Evolutionary conservation across 345 rosid species (phyloP).

Genomic region (Microthlaspi erraticum): DNA sequence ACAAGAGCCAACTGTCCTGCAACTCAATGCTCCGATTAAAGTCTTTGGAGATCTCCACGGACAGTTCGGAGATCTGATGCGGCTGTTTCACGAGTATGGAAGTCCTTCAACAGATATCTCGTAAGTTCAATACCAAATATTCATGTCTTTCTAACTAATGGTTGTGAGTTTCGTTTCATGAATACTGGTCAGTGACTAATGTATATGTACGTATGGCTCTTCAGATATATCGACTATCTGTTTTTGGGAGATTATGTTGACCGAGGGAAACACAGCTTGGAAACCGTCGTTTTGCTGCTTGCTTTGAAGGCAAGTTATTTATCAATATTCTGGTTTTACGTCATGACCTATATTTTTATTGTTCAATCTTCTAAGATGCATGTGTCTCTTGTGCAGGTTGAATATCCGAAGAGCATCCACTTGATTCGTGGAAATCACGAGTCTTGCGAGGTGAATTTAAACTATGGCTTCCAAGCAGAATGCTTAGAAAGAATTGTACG

Average conservation of each 20-base stretch:
- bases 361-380: constrained; percentile 5
- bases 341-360: background rate
- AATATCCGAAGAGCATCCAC: constrained; percentile 81
- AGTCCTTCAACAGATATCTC: constrained; percentile 81
- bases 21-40: constrained; percentile 76
- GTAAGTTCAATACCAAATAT: constrained; percentile 49
- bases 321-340: background rate
- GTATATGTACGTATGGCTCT: background rate
- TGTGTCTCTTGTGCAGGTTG: constrained; percentile 58
- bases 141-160: background rate
- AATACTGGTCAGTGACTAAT: constrained; percentile 10
- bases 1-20: constrained; percentile 83
- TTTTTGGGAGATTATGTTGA: constrained; percentile 97
- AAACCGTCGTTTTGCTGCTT: constrained; percentile 83
- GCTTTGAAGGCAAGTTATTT: constrained; percentile 76
- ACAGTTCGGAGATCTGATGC: constrained; percentile 83
- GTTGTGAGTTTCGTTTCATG: background rate
- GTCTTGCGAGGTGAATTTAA: constrained; percentile 65
- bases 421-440: constrained; percentile 95
- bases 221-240: constrained; percentile 86
- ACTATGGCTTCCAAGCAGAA: constrained; percentile 80
- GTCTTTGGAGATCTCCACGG: constrained; percentile 92
- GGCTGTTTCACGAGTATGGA: constrained; percentile 77
- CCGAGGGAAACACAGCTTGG: constrained; percentile 93
- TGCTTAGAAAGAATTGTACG: constrained; percentile 80